Conservation (phyloP, 1,139 yeast genomes). For the Blastobotrys petasosporus region DNA sequence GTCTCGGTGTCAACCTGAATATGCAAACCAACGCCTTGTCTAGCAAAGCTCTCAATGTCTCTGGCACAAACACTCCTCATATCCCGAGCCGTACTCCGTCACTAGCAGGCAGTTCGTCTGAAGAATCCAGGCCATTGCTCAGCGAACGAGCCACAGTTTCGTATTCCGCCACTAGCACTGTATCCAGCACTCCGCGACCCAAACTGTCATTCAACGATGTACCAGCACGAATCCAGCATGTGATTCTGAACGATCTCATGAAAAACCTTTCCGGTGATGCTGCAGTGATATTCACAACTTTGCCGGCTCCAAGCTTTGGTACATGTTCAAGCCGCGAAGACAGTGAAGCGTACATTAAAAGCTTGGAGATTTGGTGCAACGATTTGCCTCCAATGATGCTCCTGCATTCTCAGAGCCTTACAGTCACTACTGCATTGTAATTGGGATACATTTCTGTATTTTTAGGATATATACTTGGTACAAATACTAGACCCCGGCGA, state of each 20-base stretch:
- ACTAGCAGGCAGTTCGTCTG: not conserved
- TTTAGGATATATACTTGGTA: not conserved
- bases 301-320: conserved; percentile 83
- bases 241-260: conserved; percentile 84
- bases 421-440: conserved; percentile 83
- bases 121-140: not conserved
- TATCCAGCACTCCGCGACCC: not conserved
- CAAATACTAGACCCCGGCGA: too few species aligned
- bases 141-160: not conserved
- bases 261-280: conserved; percentile 48
- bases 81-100: not conserved
- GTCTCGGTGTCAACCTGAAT: conserved; percentile 66
- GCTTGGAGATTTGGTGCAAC: conserved; percentile 72
- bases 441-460: not conserved
- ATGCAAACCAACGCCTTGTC: conserved; percentile 55
- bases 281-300: conserved; percentile 76
- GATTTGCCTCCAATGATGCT: conserved; percentile 76
- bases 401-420: conserved; percentile 85
- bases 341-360: conserved; percentile 67
- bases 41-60: conserved; percentile 2
- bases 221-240: conserved; percentile 87
- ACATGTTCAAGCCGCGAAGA: conserved; percentile 66
- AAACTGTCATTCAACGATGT: conserved; percentile 65
- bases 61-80: not conserved
- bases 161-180: not conserved